Conservation (phyloP, 2,329 filamentous ascomycete species). For the Fusarium secorum region DNA sequence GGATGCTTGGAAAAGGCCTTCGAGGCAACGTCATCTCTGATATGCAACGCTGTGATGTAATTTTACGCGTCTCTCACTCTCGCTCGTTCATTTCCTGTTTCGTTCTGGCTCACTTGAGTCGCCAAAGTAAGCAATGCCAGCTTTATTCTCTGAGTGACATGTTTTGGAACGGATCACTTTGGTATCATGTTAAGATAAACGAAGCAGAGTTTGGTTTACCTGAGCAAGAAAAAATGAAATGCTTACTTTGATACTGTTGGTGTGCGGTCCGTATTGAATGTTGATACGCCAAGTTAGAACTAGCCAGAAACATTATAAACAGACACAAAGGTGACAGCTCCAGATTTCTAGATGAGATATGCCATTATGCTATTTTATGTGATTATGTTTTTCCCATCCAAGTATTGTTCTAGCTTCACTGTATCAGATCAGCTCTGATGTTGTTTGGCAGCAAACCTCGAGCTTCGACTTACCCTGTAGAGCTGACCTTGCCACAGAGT, state of each 20-base stretch:
- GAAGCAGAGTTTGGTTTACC: no score
- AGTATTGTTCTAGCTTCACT: accelerated
- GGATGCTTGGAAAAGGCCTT: neutral
- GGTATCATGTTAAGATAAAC: neutral
- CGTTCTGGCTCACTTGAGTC: neutral
- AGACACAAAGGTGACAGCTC: accelerated
- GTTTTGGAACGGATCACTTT: accelerated
- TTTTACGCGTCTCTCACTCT: neutral
- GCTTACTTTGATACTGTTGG: accelerated
- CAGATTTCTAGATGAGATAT: accelerated
- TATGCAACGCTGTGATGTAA: neutral
- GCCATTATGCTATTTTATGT: accelerated
- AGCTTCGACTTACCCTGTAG: neutral
- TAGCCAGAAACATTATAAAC: neutral
- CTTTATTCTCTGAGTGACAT: no score
- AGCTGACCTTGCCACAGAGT: accelerated
- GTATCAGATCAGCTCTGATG: no score
- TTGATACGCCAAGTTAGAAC: accelerated
- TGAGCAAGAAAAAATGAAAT: accelerated
- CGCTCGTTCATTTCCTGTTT: neutral
- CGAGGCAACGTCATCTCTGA: neutral
- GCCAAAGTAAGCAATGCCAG: neutral
- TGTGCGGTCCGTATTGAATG: accelerated
- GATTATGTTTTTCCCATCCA: neutral
- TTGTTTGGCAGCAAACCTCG: neutral